phyloP scores from a whole-genome alignment of 2,329 filamentous ascomycete genomes.

The Helotiales sp. region DNA sequence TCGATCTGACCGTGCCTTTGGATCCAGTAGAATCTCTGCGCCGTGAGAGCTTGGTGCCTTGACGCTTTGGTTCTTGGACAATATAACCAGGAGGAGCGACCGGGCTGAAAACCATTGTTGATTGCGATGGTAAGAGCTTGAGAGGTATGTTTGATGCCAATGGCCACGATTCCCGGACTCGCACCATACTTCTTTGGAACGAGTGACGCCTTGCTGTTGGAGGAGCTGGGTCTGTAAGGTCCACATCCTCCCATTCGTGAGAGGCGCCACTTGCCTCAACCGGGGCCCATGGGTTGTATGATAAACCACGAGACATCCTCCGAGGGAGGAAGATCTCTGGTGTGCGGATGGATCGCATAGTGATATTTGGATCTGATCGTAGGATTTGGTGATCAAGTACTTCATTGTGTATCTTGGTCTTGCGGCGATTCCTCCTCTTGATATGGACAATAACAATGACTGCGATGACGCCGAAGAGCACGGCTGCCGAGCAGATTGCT shows the following conservation, averaged over 20 bases:
- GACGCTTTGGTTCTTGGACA: conserved; percentile 21
- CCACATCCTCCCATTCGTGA: conserved; percentile 10
- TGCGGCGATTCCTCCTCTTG: conserved; percentile 17
- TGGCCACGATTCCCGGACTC: conserved; percentile 33
- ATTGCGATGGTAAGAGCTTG: conserved; percentile 17
- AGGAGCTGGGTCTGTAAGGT: conserved; percentile 3
- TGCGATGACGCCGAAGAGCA: conserved; percentile 11
- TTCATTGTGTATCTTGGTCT: conserved; percentile 2
- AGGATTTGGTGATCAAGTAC: conserved; percentile 6
- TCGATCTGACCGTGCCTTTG: background rate
- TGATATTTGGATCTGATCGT: conserved; percentile 29
- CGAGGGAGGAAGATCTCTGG: conserved; percentile 5
- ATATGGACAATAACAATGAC: conserved; percentile 7
- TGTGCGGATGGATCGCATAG: conserved; percentile 14
- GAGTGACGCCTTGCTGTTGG: conserved; percentile 18
- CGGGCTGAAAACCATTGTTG: conserved; percentile 22
- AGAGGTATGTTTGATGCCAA: conserved; percentile 22
- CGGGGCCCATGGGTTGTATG: conserved; percentile 12
- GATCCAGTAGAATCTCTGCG: conserved; percentile 3
- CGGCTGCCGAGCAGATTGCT: conserved; percentile 16
- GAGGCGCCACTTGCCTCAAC: conserved; percentile 2
- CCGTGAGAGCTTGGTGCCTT: conserved; percentile 5
- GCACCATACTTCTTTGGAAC: conserved; percentile 15
- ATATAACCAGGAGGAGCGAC: conserved; percentile 31
- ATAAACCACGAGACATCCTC: conserved; percentile 11